Percentiles rank a stretch among this genome's conserved stretches.
phyloP scores from a whole-genome alignment of 1,284 basidiomycete species.

The Ceratobasidium sp. region DNA sequence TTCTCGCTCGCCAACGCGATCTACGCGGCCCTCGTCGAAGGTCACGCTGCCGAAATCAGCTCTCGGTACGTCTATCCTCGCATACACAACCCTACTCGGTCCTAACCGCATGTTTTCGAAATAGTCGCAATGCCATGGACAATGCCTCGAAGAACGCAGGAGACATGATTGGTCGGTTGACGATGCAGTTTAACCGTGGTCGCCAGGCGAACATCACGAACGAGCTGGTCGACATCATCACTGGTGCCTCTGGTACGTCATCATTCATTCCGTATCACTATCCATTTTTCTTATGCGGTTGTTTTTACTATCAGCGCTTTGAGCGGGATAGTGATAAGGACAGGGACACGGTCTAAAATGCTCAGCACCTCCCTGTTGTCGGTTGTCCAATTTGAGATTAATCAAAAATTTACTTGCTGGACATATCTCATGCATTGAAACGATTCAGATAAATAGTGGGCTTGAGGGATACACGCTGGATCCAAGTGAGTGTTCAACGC shows the following conservation, averaged over 20 bases:
- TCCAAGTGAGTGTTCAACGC: not conserved
- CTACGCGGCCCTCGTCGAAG: slow-evolving; percentile 93
- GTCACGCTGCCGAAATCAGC: slow-evolving; percentile 94
- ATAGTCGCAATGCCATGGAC: slow-evolving; percentile 98
- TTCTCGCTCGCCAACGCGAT: slow-evolving; percentile 97
- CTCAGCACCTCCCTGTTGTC: not conserved
- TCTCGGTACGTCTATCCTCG: slow-evolving; percentile 63
- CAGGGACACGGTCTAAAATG: not conserved
- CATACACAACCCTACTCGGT: not conserved
- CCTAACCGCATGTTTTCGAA: slow-evolving; percentile 38
- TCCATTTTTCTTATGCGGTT: not conserved
- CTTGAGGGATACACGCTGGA: no score
- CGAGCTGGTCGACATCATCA: slow-evolving; percentile 94
- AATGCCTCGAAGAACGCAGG: slow-evolving; percentile 98
- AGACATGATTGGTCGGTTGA: slow-evolving; percentile 87
- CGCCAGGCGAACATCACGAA: slow-evolving; percentile 98
- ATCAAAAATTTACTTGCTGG: not conserved
- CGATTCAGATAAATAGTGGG: no score
- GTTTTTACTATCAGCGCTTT: not conserved
- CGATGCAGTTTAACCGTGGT: slow-evolving; percentile 98
- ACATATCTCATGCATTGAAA: not conserved
- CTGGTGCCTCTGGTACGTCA: slow-evolving; percentile 60
- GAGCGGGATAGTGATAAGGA: not conserved
- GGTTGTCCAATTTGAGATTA: not conserved
- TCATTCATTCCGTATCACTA: not conserved